Percentiles rank a stretch among this genome's conserved stretches.
Evolutionary conservation across 192 early-diverging fungal genomes (phyloP).

Genomic region (Kappamyces sp.): DNA sequence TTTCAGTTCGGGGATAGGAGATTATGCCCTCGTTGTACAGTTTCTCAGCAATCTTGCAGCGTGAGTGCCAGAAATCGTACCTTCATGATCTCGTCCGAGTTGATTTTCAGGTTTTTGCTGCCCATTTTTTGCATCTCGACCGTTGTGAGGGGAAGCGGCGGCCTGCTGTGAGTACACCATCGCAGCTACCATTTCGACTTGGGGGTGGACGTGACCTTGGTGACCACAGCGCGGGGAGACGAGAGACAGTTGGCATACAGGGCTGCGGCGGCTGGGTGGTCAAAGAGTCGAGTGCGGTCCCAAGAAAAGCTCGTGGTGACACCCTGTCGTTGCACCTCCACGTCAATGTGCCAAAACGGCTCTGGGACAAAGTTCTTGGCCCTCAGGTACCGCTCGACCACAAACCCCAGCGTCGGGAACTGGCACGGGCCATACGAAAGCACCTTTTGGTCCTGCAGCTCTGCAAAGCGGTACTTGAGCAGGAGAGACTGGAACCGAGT

Average conservation of each 20-base stretch:
- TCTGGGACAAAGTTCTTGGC: conserved; percentile 81
- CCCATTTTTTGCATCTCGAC: conserved; percentile 88
- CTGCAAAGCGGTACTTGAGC: conserved; percentile 51
- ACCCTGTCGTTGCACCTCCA: conserved; percentile 42
- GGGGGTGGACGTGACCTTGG: conserved; percentile 51
- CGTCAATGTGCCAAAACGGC: conserved; percentile 80
- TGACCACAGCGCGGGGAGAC: conserved; percentile 50
- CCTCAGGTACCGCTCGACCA: conserved; percentile 76
- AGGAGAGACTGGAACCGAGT: conserved; percentile 85
- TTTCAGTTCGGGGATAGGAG: conserved; percentile 96
- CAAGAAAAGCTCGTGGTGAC: conserved; percentile 63
- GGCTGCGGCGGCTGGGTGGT: conserved; percentile 60
- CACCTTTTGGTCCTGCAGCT: conserved; percentile 47
- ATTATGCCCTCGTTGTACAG: conserved; percentile 85
- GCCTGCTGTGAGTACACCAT: conserved; percentile 37
- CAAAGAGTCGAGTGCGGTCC: conserved; percentile 69
- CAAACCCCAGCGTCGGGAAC: conserved; percentile 93
- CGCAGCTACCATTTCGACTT: conserved; percentile 71
- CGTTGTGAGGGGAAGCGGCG: conserved; percentile 88
- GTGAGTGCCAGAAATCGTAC: conserved; percentile 27
- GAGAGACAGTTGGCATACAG: conserved; percentile 73
- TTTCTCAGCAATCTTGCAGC: conserved; percentile 68
- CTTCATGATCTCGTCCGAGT: conserved; percentile 74
- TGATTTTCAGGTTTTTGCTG: conserved; percentile 61
- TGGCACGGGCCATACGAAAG: conserved; percentile 93